A percentile compares a stretch with the other conserved stretches of the same genome.
These are phyloP conservation scores for Pyrrhoderma noxium DNA, from an alignment of 1,284 basidiomycete genomes.

Conservation along the genomic window DNA sequence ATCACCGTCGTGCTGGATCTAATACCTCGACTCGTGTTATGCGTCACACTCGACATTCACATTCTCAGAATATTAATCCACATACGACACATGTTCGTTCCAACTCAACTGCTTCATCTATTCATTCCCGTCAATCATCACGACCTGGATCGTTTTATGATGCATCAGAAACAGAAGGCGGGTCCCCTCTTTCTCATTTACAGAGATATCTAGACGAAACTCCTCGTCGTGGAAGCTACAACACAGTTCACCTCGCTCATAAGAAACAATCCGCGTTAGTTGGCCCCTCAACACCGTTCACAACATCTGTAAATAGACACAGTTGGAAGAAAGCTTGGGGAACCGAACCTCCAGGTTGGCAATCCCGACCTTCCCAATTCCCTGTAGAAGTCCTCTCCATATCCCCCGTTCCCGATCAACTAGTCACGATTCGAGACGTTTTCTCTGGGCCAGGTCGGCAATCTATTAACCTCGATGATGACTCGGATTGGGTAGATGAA, in stretches of 20 bases:
- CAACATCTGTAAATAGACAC: slow-evolving; percentile 47
- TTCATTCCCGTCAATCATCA: slow-evolving; percentile 63
- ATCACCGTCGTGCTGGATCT: slow-evolving; percentile 64
- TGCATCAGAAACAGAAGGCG: slow-evolving; percentile 55
- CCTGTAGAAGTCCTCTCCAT: slow-evolving; percentile 68
- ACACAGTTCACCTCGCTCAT: slow-evolving; percentile 64
- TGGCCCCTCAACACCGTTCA: slow-evolving; percentile 38
- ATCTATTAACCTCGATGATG: slow-evolving; percentile 56
- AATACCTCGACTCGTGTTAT: slow-evolving; percentile 74
- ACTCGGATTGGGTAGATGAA: slow-evolving; percentile 75
- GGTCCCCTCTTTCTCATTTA: slow-evolving; percentile 42
- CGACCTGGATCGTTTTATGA: slow-evolving; percentile 72
- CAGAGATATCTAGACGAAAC: slow-evolving; percentile 40
- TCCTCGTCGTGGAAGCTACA: slow-evolving; percentile 38
- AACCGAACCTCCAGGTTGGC: slow-evolving; percentile 76
- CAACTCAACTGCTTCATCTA: slow-evolving; percentile 67
- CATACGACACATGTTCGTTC: slow-evolving; percentile 49
- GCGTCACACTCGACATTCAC: slow-evolving; percentile 42
- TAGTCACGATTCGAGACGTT: slow-evolving; percentile 58
- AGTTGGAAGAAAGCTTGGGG: slow-evolving; percentile 87
- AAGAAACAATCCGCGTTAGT: slow-evolving; percentile 63
- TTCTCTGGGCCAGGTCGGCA: slow-evolving; percentile 46
- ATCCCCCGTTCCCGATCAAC: slow-evolving; percentile 45
- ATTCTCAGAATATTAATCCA: slow-evolving; percentile 27
- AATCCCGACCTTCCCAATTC: slow-evolving; percentile 57